Percentiles rank a stretch among this genome's conserved stretches.
These are phyloP conservation scores for Eimeria necatrix DNA, from an alignment of 169 alveolate species.

Conservation along the genomic window DNA sequence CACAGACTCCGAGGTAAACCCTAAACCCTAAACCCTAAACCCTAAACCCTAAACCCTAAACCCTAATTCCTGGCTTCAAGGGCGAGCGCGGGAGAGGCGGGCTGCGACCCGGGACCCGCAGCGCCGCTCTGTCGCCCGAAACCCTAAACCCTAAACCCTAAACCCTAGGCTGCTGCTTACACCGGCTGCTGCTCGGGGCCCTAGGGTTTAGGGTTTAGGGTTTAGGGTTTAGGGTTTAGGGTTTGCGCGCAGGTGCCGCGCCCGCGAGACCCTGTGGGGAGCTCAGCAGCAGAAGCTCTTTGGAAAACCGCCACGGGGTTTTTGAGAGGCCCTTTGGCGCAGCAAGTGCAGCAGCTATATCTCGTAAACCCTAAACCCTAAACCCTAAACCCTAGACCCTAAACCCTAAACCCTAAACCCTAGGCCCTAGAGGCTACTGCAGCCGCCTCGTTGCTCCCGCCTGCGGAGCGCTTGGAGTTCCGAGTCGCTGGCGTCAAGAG, in stretches of 20 bases:
- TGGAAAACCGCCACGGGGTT: constrained; percentile 19
- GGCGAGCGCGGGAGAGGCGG: background rate
- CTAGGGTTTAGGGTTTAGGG: constrained; percentile 28
- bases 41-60: background rate
- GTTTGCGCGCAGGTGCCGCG: constrained; percentile 30
- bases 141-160: constrained; percentile 36
- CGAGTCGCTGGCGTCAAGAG: no score
- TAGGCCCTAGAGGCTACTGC: constrained; percentile 5
- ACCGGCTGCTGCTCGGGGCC: background rate
- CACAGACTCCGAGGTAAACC: constrained; percentile 45
- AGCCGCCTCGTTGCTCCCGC: no score
- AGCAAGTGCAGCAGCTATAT: constrained; percentile 25
- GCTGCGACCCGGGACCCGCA: no score
- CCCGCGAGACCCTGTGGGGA: constrained; percentile 47
- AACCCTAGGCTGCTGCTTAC: background rate
- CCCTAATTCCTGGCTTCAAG: background rate
- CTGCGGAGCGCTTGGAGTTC: no score
- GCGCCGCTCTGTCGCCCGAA: no score
- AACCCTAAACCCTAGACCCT: constrained; percentile 43
- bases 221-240: constrained; percentile 47
- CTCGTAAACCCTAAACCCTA: constrained; percentile 40
- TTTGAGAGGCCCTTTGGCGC: background rate
- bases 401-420: background rate
- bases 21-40: constrained; percentile 39
- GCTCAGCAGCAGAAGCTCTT: background rate